A percentile compares a stretch with the other conserved stretches of the same genome.
Conservation (phyloP, 2,329 filamentous ascomycete genomes). For the Neocucurbitaria cava region DNA sequence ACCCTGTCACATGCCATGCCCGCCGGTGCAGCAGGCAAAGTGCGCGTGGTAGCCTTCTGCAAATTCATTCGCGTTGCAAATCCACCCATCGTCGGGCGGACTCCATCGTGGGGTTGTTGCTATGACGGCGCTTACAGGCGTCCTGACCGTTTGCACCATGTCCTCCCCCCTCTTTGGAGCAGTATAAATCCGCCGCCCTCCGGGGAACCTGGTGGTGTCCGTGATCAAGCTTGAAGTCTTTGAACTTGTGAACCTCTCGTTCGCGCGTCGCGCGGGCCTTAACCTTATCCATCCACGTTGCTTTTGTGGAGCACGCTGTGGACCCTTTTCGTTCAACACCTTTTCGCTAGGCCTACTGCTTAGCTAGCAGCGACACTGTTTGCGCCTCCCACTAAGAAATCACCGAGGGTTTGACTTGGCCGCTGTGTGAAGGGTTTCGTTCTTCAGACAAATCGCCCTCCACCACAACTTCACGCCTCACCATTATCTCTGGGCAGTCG, state of each 20-base stretch:
- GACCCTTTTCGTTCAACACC: constrained; percentile 13
- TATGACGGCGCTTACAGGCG: constrained; percentile 1
- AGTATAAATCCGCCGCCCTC: neutral
- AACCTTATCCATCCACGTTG: constrained; percentile 13
- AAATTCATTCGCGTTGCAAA: constrained; percentile 25
- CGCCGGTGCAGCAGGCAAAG: constrained; percentile 3
- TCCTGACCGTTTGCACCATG: neutral
- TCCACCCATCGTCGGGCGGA: constrained; percentile 20
- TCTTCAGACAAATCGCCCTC: constrained; percentile 31
- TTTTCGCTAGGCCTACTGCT: constrained; percentile 9
- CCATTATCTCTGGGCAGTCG: constrained; percentile 8
- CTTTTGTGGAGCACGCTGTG: constrained; percentile 19
- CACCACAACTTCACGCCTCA: constrained; percentile 11
- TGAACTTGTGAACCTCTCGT: neutral
- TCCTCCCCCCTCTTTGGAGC: neutral
- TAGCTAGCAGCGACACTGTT: constrained; percentile 12
- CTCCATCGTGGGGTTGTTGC: constrained; percentile 17
- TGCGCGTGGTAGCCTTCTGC: constrained; percentile 20
- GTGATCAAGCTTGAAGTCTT: neutral
- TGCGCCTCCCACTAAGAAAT: constrained; percentile 2
- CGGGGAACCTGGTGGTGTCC: too few relatives aligned
- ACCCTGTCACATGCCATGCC: constrained; percentile 21
- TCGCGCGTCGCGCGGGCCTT: too few relatives aligned
- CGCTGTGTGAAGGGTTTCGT: constrained; percentile 27
- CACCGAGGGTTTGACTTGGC: constrained; percentile 27